Evolutionary conservation across 202 grass and related monocot species (phyloP).

Genomic region (Bolboschoenoplectus hybrid): DNA sequence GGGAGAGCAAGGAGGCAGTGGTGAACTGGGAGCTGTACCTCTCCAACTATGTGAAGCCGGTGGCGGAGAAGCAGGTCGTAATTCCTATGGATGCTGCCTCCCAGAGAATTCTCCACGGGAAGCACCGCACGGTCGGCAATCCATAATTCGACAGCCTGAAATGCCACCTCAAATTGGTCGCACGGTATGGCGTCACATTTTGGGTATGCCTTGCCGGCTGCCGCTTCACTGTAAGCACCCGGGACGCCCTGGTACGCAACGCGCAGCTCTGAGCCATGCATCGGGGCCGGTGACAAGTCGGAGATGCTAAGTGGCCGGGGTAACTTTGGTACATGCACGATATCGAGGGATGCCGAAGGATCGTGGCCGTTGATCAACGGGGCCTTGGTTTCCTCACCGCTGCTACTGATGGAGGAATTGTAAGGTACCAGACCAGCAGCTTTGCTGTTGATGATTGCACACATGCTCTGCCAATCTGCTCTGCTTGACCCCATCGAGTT

Average conservation of each 20-base stretch:
- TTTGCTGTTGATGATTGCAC: constrained; percentile 83
- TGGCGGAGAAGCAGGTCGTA: constrained; percentile 91
- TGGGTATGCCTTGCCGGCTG: constrained; percentile 85
- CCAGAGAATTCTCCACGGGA: constrained; percentile 81
- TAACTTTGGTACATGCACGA: constrained; percentile 31
- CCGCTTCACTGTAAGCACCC: constrained; percentile 94
- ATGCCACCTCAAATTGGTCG: constrained; percentile 94
- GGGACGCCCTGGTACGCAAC: constrained; percentile 95
- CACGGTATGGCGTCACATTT: constrained; percentile 83
- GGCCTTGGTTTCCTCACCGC: constrained; percentile 35
- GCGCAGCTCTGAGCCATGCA: constrained; percentile 82
- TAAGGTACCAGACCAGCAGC: constrained; percentile 46
- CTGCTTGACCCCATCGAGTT: constrained; percentile 44
- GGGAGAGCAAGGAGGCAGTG: constrained; percentile 87
- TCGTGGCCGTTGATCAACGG: constrained; percentile 38
- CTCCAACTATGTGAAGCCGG: constrained; percentile 85
- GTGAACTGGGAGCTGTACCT: constrained; percentile 85
- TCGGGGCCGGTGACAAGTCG: constrained; percentile 88
- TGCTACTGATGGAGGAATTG: constrained; percentile 40
- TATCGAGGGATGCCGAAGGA: constrained; percentile 41
- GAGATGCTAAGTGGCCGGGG: constrained; percentile 67
- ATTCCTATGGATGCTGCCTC: constrained; percentile 92
- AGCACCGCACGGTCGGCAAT: constrained; percentile 84
- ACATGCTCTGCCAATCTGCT: constrained; percentile 70
- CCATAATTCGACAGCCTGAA: constrained; percentile 88